Evolutionary conservation across 345 rosid species (phyloP).

Genomic region (Boechera divaricarpa): DNA sequence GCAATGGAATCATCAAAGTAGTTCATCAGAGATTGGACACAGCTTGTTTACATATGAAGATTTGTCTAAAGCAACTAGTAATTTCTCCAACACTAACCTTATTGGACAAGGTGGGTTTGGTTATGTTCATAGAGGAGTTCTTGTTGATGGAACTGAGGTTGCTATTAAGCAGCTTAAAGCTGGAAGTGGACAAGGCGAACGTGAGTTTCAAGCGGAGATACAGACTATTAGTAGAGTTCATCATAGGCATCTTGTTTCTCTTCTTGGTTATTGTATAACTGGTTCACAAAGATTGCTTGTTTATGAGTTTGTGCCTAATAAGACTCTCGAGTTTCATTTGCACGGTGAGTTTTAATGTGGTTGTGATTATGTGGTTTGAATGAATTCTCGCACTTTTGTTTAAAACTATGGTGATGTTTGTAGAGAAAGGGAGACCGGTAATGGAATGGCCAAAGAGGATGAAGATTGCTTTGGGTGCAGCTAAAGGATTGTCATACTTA

Average conservation of each 20-base stretch:
- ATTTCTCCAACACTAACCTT: conserved; percentile 57
- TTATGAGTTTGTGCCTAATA: conserved; percentile 77
- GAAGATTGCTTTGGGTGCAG: conserved; percentile 85
- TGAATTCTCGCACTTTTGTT: not conserved
- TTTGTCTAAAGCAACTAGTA: conserved; percentile 58
- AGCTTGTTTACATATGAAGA: conserved; percentile 62
- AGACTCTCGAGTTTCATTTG: conserved; percentile 66
- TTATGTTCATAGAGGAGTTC: conserved; percentile 72
- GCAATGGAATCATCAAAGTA: conserved; percentile 52
- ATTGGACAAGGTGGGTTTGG: conserved; percentile 88
- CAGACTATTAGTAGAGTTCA: conserved; percentile 65
- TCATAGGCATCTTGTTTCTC: conserved; percentile 74
- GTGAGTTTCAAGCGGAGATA: conserved; percentile 74
- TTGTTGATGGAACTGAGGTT: conserved; percentile 59
- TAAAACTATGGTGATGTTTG: conserved; percentile 13
- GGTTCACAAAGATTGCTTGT: conserved; percentile 71
- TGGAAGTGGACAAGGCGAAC: conserved; percentile 71
- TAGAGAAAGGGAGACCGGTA: conserved; percentile 70
- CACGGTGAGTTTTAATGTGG: conserved; percentile 57
- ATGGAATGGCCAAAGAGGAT: conserved; percentile 73
- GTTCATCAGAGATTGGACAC: conserved; percentile 39
- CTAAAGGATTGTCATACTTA: conserved; percentile 85
- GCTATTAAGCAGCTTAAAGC: conserved; percentile 77
- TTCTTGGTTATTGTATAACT: conserved; percentile 68
- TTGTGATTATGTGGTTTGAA: conserved; percentile 14